Evolutionary conservation across 371 early-diverging fungal genomes (phyloP).

Genomic region (Catenaria anguillulae): DNA sequence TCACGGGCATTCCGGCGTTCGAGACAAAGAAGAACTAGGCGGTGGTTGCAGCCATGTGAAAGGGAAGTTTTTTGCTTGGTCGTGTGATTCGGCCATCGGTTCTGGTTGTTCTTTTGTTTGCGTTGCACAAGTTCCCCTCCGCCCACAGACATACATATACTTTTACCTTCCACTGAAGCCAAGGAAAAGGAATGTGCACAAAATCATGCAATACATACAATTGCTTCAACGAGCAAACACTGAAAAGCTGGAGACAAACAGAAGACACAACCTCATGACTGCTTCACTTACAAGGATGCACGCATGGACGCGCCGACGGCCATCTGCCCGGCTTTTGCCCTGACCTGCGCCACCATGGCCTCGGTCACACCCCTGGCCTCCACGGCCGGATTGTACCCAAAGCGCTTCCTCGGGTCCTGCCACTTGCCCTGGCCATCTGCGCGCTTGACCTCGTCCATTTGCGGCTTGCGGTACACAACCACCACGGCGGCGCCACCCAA

Average conservation of each 20-base stretch:
- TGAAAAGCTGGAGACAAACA: too few species aligned
- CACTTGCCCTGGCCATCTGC: constrained; percentile 11
- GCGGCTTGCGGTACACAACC: constrained; percentile 40
- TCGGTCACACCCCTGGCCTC: constrained; percentile 44
- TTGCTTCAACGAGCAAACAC: too few species aligned
- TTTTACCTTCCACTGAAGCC: too few species aligned
- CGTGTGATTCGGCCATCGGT: too few species aligned
- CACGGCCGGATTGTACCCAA: constrained; percentile 56
- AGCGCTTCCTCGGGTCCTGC: constrained; percentile 29
- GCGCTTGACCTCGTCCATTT: constrained; percentile 7
- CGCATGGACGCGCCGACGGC: not conserved
- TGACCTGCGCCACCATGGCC: constrained; percentile 41
- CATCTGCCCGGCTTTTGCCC: not conserved
- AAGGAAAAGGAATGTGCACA: too few species aligned
- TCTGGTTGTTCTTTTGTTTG: too few species aligned
- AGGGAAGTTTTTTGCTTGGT: too few species aligned
- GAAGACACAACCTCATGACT: too few species aligned
- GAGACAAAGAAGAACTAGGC: constrained; percentile 7
- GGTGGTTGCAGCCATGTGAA: too few species aligned
- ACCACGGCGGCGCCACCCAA: constrained; percentile 64
- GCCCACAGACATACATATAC: too few species aligned
- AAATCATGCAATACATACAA: too few species aligned
- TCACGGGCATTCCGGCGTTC: constrained; percentile 84
- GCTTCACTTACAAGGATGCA: not conserved
- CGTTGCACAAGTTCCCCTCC: too few species aligned